A percentile compares a stretch with the other conserved stretches of the same genome.
Evolutionary conservation across 176 grass and related monocot species (phyloP).

Genomic region (Musa troglodytarum): DNA sequence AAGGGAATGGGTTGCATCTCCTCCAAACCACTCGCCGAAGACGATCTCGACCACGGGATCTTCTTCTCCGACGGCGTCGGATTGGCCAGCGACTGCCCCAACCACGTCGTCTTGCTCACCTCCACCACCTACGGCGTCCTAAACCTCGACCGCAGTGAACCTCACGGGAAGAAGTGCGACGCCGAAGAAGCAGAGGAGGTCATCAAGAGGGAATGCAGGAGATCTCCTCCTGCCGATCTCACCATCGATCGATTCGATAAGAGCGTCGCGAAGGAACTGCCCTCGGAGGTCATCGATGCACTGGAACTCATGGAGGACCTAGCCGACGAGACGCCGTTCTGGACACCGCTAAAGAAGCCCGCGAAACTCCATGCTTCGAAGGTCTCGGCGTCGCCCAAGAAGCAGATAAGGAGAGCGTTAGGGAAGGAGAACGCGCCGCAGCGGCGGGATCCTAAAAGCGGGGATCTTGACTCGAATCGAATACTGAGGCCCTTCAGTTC

Average conservation of each 20-base stretch:
- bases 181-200: slow-evolving; percentile 36
- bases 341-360: slow-evolving; percentile 58
- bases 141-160: slow-evolving; percentile 40
- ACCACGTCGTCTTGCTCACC: slow-evolving; percentile 88
- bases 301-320: slow-evolving; percentile 94
- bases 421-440: slow-evolving; percentile 86
- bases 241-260: not conserved
- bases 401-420: slow-evolving; percentile 11
- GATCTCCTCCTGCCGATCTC: not conserved
- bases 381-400: slow-evolving; percentile 42
- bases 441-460: slow-evolving; percentile 36
- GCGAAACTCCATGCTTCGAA: slow-evolving; percentile 21
- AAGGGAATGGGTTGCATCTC: slow-evolving; percentile 76
- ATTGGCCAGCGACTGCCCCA: slow-evolving; percentile 30
- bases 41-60: slow-evolving; percentile 22
- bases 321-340: slow-evolving; percentile 41
- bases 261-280: slow-evolving; percentile 6
- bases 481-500: slow-evolving; percentile 74
- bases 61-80: not conserved
- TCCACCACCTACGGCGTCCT: slow-evolving; percentile 92
- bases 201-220: slow-evolving; percentile 6
- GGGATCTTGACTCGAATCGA: slow-evolving; percentile 36
- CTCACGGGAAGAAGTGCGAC: slow-evolving; percentile 9
- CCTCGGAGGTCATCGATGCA: slow-evolving; percentile 72
- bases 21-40: slow-evolving; percentile 58